Evolutionary conservation across 495 filamentous ascomycete species (phyloP), one percentile per base, ranked within the genome.

Genomic region (Penicillium silybi): DNA sequence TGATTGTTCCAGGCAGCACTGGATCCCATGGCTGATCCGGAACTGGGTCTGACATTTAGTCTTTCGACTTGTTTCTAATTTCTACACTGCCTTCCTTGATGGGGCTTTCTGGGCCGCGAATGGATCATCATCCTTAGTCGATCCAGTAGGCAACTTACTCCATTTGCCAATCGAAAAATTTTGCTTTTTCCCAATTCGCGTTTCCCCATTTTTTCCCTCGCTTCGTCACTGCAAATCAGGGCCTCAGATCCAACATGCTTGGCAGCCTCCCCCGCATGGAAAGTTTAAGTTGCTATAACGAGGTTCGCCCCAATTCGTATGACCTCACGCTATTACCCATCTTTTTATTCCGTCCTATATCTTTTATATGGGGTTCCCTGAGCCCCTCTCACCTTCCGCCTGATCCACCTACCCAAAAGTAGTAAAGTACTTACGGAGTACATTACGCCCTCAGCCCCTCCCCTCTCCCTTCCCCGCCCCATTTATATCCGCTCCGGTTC

Each of bases 261-360:
- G 66, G 66, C 66, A 63, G 58, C 59, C 49, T 63, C 55, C 63
- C 66, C 66, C 66, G 64, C 64, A 69, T 69, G 52, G n/a, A 58
- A 62, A 64, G 58, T 58, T 57, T 66, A 58, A 52, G 48, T n/a
- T n/a, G 42, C 29, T 46, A 50, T 54, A 47, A n/a, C n/a, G n/a
- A n/a, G 20, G 13, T 27, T 17, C 19, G 7, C 26, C 13, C 16
- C 23, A 20, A 32, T 53, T 56, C 46, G 54, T 50, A 61, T 57
- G 55, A 58, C 55, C 52, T 61, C 58, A 52, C 51, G 49, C 20
- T 29, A 35, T 48, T 52, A 7, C 59, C 41, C 48, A 57, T 62
- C 48, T 57, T 50, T 10, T 29, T 54, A 57, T 50, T 18, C 10
- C 42, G 50, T 61, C 22, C 45, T 38, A 3, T 10, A 7, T 29